These are phyloP conservation scores for Rubia yunnanensis DNA, from an alignment of 257 asterid genomes.

Conservation along the genomic window DNA sequence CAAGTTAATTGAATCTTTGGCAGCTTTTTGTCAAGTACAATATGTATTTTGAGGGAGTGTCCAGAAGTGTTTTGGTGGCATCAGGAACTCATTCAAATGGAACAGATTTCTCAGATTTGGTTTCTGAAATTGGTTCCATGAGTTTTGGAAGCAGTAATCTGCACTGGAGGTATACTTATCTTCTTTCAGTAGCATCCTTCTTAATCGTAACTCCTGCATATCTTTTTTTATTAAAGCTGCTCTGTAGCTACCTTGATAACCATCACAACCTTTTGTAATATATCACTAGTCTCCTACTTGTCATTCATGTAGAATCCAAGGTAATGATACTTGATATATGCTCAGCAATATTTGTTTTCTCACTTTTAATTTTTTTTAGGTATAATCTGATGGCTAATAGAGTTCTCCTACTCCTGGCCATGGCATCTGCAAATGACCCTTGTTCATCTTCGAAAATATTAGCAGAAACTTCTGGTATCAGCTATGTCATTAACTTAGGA, in stretches of 20 bases:
- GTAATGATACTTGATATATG: neutral
- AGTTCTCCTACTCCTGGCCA: slow-evolving; percentile 83
- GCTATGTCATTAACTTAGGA: neutral
- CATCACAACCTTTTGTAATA: neutral
- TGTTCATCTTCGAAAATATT: slow-evolving; percentile 53
- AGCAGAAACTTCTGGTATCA: slow-evolving; percentile 51
- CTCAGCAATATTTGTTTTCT: neutral
- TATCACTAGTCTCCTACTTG: neutral
- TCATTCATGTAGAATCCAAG: neutral
- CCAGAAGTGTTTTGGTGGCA: slow-evolving; percentile 55
- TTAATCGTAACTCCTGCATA: neutral
- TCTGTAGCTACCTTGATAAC: slow-evolving; percentile 4
- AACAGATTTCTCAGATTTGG: slow-evolving; percentile 63
- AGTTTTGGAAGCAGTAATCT: slow-evolving; percentile 73
- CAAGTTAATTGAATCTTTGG: slow-evolving; percentile 9
- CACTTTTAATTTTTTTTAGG: slow-evolving; percentile 44
- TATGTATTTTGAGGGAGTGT: slow-evolving; percentile 76
- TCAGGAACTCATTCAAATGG: slow-evolving; percentile 45
- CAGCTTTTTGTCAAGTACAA: slow-evolving; percentile 97
- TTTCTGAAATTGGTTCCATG: slow-evolving; percentile 81
- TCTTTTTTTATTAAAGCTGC: neutral
- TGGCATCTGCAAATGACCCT: slow-evolving; percentile 75
- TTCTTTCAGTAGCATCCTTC: neutral
- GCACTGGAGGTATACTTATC: slow-evolving; percentile 78
- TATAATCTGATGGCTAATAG: slow-evolving; percentile 98